Percentiles rank a stretch among this genome's conserved stretches.
These are phyloP conservation scores for Medicago truncatula DNA, from an alignment of 306 rosid species.

Conservation along the genomic window DNA sequence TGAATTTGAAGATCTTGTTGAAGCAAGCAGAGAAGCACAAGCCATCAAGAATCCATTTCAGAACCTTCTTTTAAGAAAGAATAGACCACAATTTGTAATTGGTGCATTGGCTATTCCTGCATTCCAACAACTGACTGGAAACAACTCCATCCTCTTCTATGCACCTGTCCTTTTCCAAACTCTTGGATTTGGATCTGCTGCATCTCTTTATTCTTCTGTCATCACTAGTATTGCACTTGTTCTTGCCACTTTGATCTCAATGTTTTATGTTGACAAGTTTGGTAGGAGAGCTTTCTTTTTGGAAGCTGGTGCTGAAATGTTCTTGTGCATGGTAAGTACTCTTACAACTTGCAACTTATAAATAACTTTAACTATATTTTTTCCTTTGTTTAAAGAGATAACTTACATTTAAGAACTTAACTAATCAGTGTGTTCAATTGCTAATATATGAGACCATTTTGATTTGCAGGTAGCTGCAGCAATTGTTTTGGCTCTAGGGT, in stretches of 20 bases:
- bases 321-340: constrained; percentile 62
- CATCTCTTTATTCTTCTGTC: constrained; percentile 72
- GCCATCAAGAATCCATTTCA: constrained; percentile 62
- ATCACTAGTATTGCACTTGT: constrained; percentile 75
- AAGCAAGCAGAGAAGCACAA: constrained; percentile 69
- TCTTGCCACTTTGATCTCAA: constrained; percentile 76
- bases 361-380: too few species aligned
- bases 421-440: not conserved
- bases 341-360: too few species aligned
- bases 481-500: constrained; percentile 63
- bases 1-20: constrained; percentile 72
- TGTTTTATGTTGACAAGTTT: constrained; percentile 69
- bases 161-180: constrained; percentile 91
- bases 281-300: constrained; percentile 88
- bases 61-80: constrained; percentile 61
- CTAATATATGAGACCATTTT: not conserved
- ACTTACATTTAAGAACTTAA: too few species aligned
- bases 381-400: too few species aligned
- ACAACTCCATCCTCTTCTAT: constrained; percentile 83
- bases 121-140: constrained; percentile 88
- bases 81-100: constrained; percentile 74
- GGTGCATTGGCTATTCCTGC: constrained; percentile 88
- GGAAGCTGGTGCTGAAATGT: constrained; percentile 82
- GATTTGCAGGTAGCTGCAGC: constrained; percentile 64
- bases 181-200: constrained; percentile 71